Base-by-base conservation (phyloP, 2,329 filamentous ascomycete genomes). In the Cytospora leucostoma region DNA sequence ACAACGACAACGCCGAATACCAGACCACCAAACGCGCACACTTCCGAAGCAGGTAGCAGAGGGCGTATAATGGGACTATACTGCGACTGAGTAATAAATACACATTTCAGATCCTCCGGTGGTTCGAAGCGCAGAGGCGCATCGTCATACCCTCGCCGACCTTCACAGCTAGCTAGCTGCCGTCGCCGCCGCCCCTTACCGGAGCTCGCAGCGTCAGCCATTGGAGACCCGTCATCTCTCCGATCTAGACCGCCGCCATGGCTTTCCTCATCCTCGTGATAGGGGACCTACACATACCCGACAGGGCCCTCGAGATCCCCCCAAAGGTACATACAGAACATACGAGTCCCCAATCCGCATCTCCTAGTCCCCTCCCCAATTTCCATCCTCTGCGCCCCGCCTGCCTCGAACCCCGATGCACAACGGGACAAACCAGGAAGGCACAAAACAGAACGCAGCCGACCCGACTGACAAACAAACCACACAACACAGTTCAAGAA, bases 211-310 rank as follows among this genome's bases (percentile, higher is more conserved):
- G 35, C 40, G 50, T 33, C 35, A 15, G 21, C 32, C 59, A 52
- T 47, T 58, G 35, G n/a, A 17, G 7, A 15, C 52, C 35, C 35
- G 13, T 7, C 35, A 17, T 17, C 27, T 21, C 19, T 40, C 7
- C 21, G 17, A 47, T 10, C 53, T n/a, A 58, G 33, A 32, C 60
- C 63, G 59, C 63, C 71, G 89, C 87, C 82, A 92, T 94, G 81
- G 92, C 92, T 68, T 92, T 94, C 78, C 84, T 97, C 70, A 93
- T 96, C 74, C 86, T 97, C 74, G 92, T 95, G 74, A 92, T 97
- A 70, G 92, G 92, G 76, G 93, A 97, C 80, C 86, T 97, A 61
- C 93, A 96, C 80, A 96, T 97, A 78, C 93, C 93, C 71, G 93
- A 97, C 78, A 85, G 93, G 75, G 93, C 92, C 71, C 88, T 95